Evolutionary conservation across 2,329 filamentous ascomycete genomes (phyloP).

Genomic region (Emergomyces africanus): DNA sequence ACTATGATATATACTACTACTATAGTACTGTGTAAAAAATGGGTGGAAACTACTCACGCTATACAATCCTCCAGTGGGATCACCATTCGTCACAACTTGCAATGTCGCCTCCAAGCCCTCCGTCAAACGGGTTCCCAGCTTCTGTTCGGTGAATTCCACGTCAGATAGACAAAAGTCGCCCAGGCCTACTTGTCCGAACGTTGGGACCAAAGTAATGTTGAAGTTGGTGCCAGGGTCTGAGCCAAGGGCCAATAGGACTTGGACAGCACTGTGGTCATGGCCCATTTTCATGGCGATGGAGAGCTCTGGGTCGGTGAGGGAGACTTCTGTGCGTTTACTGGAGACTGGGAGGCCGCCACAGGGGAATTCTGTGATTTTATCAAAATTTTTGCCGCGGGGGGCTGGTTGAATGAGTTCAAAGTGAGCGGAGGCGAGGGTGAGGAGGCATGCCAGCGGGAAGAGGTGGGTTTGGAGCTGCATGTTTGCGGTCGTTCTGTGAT

Average conservation of each 20-base stretch:
- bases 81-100: constrained; percentile 55
- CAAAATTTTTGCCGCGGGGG: constrained; percentile 37
- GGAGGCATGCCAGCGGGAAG: constrained; percentile 31
- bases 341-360: constrained; percentile 40
- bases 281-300: constrained; percentile 41
- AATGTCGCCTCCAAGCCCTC: constrained; percentile 54
- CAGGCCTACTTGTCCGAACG: constrained; percentile 47
- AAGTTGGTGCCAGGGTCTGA: constrained; percentile 46
- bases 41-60: constrained; percentile 34
- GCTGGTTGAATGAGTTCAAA: constrained; percentile 43
- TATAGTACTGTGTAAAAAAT: background rate
- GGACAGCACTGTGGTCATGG: constrained; percentile 40
- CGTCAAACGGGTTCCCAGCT: constrained; percentile 33
- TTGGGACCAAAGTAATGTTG: constrained; percentile 53
- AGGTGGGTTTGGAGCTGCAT: constrained; percentile 26
- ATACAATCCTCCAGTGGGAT: constrained; percentile 50
- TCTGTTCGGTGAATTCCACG: constrained; percentile 29
- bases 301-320: constrained; percentile 35
- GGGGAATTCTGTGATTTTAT: constrained; percentile 34
- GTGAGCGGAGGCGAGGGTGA: constrained; percentile 40
- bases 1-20: background rate
- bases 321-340: constrained; percentile 35
- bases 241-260: constrained; percentile 42
- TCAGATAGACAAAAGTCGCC: constrained; percentile 55
- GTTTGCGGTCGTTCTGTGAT: background rate